Base-by-base conservation (phyloP, 2,329 filamentous ascomycete genomes). In the Fusarium floridanum region DNA sequence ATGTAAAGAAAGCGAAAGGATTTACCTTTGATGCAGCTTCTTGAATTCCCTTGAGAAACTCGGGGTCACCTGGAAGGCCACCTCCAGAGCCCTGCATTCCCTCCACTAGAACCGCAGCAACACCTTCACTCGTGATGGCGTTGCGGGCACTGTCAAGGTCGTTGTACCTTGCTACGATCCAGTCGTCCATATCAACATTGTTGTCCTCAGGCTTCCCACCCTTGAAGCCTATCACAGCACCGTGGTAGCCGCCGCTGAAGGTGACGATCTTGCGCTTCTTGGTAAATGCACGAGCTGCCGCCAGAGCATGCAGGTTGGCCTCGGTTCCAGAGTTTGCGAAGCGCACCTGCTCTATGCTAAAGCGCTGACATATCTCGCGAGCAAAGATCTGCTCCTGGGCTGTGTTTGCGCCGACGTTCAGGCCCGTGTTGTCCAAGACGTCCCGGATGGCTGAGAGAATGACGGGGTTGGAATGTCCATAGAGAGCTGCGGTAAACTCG, bases 321-420 rank as follows among this genome's bases (percentile, higher is more conserved):
- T 93, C 91, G 0, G 91, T 93, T 3, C 91, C 91, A 0, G 89
- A 91, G 80, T 92, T 93, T 48, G 88, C 86, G 80, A 93, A 92
- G 2, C 91, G 85, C 5, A 92, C 81, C 14, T 85, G 84, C 8
- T 91, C 89, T 6, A 92, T 81, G 0, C 80, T 76, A 73, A 93
- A 92, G 5, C 91, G 85, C 11, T 81, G 75, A 66, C 85, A 87
- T n/a, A 92, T 78, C n/a, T 86, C 77, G 11, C 81, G 76, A 0
- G 90, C 91, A 24, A 90, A 83, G 17, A 83, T 74, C 10, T 83
- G 81, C 80, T 93, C 91, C 59, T 88, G 83, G 12, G 79, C 72
- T 37, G 86, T 89, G 2, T 88, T 87, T 0, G 84, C 87, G 6
- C 91, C 89, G 17, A 90, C 84, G 68, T 86, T 90, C 72, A 91